phyloP scores from a whole-genome alignment of 305 asterid genomes.

The Rubia occidens region DNA sequence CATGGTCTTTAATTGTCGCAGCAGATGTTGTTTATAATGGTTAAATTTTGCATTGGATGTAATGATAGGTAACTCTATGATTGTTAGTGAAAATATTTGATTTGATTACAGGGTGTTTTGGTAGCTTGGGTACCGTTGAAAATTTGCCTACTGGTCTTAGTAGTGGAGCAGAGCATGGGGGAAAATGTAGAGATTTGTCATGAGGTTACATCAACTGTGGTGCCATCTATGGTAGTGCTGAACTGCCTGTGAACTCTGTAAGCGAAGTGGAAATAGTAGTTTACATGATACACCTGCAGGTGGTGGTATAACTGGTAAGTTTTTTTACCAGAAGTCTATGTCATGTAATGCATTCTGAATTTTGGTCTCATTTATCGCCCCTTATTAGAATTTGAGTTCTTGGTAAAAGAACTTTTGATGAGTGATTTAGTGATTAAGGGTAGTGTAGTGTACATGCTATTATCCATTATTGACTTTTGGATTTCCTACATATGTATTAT shows the following conservation, averaged over 20 bases:
- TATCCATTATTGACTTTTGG: background rate
- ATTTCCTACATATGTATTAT: background rate
- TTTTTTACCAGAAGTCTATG: too few species aligned
- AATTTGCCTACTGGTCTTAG: conserved; percentile 53
- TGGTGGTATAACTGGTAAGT: too few species aligned
- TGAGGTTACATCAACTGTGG: conserved; percentile 55
- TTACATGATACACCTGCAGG: too few species aligned
- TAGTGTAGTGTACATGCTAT: background rate
- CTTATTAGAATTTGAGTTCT: conserved; percentile 66
- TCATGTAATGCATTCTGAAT: conserved; percentile 67
- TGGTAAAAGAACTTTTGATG: conserved; percentile 93
- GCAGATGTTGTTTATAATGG: background rate
- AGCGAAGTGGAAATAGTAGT: conserved; percentile 87
- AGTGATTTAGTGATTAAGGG: conserved; percentile 77
- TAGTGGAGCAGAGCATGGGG: conserved; percentile 97
- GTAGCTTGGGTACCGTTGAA: conserved; percentile 73
- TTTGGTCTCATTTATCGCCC: conserved; percentile 68
- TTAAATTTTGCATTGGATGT: background rate
- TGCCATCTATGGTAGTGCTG: conserved; percentile 51
- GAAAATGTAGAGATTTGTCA: conserved; percentile 85
- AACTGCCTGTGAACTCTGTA: conserved; percentile 86
- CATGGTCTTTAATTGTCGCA: background rate
- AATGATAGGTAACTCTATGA: conserved; percentile 11
- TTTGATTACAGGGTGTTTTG: conserved; percentile 57
- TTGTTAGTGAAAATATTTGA: conserved; percentile 8